Evolutionary conservation across 495 filamentous ascomycete genomes (phyloP).

Genomic region (Oidiodendron maius): DNA sequence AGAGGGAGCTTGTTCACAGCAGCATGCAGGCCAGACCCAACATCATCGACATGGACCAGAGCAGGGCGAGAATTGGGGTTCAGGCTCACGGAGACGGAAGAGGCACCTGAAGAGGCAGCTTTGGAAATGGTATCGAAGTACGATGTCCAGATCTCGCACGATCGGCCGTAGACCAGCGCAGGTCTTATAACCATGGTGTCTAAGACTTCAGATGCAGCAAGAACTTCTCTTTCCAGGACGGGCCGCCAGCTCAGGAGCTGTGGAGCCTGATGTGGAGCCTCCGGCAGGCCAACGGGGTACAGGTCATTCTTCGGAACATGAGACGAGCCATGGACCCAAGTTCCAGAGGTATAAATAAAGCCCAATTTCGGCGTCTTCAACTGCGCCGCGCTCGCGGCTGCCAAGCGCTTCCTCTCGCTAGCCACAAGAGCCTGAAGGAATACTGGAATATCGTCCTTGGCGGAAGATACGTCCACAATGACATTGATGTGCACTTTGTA

Average conservation of each 20-base stretch:
- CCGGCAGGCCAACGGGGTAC: slow-evolving; percentile 19
- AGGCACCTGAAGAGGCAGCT: slow-evolving; percentile 16
- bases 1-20: slow-evolving; percentile 31
- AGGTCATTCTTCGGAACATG: slow-evolving; percentile 27
- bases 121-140: slow-evolving; percentile 21
- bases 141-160: slow-evolving; percentile 19
- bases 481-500: no score
- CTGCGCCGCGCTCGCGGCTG: slow-evolving; percentile 8
- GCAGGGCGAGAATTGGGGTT: slow-evolving; percentile 18
- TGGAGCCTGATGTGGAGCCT: slow-evolving; percentile 17
- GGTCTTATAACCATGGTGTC: slow-evolving; percentile 33
- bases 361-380: slow-evolving; percentile 29
- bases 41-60: slow-evolving; percentile 35
- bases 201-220: slow-evolving; percentile 26
- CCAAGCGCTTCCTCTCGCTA: no score
- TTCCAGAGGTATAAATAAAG: slow-evolving; percentile 36
- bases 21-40: slow-evolving; percentile 27
- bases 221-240: slow-evolving; percentile 27
- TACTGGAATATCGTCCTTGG: no score
- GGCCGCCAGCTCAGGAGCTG: slow-evolving; percentile 28
- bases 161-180: slow-evolving; percentile 31
- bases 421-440: no score
- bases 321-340: slow-evolving; percentile 34
- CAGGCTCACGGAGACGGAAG: slow-evolving; percentile 17
- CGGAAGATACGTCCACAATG: slow-evolving; percentile 29